phyloP scores from a whole-genome alignment of 768 basidiomycete species.

The Termitomyces sp. region DNA sequence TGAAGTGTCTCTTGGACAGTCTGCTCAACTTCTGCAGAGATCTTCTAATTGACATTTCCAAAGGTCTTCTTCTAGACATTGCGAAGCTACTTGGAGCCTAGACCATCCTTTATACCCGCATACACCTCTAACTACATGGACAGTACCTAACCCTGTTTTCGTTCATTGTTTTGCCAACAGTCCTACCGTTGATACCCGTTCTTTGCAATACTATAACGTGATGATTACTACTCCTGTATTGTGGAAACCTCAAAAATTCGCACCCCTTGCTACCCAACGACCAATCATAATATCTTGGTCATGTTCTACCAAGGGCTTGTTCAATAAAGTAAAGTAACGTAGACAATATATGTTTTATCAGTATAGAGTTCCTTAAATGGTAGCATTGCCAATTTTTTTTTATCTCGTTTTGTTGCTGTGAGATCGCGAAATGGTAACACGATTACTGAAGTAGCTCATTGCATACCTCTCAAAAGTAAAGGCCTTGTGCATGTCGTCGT shows the following conservation, averaged over 20 bases:
- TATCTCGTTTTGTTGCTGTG: too few species aligned
- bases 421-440: too few species aligned
- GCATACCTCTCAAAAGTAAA: too few species aligned
- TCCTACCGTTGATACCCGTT: constrained; percentile 6
- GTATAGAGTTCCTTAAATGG: too few species aligned
- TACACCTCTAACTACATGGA: constrained; percentile 18
- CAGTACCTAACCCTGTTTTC: constrained; percentile 14
- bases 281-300: not conserved
- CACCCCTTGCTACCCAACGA: not conserved
- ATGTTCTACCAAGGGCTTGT: too few species aligned
- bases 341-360: too few species aligned
- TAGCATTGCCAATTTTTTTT: too few species aligned
- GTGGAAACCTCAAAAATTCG: not conserved
- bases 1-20: constrained; percentile 56
- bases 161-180: constrained; percentile 19
- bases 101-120: constrained; percentile 20
- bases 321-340: too few species aligned
- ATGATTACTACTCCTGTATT: not conserved
- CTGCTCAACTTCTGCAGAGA: constrained; percentile 44
- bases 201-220: not conserved
- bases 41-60: constrained; percentile 40
- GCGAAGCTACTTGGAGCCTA: constrained; percentile 17
- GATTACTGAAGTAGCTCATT: too few species aligned
- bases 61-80: constrained; percentile 33
- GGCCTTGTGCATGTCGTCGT: too few species aligned